Conservation (phyloP, 306 rosid species). For the Potentilla sterilis region DNA sequence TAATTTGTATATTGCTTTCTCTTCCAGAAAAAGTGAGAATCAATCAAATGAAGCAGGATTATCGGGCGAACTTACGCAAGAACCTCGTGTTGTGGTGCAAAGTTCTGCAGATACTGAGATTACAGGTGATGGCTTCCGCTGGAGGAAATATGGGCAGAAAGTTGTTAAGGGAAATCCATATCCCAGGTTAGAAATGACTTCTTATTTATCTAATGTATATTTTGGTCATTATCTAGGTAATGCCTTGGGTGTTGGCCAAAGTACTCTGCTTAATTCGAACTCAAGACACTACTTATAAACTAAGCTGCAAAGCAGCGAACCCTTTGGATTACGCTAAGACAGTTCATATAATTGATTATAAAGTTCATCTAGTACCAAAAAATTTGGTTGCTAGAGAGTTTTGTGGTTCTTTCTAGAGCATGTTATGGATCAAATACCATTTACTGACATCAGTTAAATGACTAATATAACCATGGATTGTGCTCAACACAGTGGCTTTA, state of each 20-base stretch:
- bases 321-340: constrained; percentile 1
- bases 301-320: neutral
- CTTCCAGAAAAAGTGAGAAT: constrained; percentile 60
- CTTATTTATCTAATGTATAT: neutral
- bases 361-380: neutral
- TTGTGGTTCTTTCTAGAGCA: neutral
- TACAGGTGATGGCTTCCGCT: constrained; percentile 77
- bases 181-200: constrained; percentile 52
- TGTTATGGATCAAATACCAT: neutral
- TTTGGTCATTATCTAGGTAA: neutral
- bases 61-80: constrained; percentile 54
- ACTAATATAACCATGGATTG: neutral
- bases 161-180: constrained; percentile 90
- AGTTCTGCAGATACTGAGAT: constrained; percentile 57
- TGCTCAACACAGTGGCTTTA: neutral
- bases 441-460: neutral
- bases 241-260: neutral
- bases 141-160: constrained; percentile 99
- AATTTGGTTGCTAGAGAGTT: neutral
- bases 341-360: neutral
- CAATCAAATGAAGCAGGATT: constrained; percentile 49
- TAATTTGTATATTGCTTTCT: constrained; percentile 21
- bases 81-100: constrained; percentile 59
- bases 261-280: neutral
- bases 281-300: neutral